Evolutionary conservation across 805 yeast species (phyloP).

Genomic region (Yarrowia divulgata): DNA sequence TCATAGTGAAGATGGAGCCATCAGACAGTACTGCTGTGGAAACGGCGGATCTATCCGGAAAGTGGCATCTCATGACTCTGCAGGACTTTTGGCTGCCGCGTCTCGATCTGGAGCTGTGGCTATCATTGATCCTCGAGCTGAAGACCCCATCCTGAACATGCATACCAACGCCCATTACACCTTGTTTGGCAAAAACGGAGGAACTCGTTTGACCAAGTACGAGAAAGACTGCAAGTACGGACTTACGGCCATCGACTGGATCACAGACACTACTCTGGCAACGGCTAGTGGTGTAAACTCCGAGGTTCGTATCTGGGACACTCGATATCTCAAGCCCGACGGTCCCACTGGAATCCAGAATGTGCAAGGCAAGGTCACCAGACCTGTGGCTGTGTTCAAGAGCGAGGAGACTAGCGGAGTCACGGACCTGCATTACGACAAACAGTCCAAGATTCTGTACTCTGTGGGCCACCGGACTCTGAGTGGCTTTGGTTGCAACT

Average conservation of each 20-base stretch:
- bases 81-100: slow-evolving; percentile 18
- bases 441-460: slow-evolving; percentile 5
- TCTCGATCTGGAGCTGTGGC: slow-evolving; percentile 16
- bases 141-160: slow-evolving; percentile 1
- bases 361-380: slow-evolving; percentile 7
- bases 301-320: slow-evolving; percentile 27
- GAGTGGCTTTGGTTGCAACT: slow-evolving; percentile 18
- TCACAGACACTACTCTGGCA: slow-evolving; percentile 15
- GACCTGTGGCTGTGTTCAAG: slow-evolving; percentile 13
- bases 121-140: slow-evolving; percentile 2
- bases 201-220: background rate
- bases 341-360: slow-evolving; percentile 9
- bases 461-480: slow-evolving; percentile 12
- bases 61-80: background rate
- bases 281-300: background rate
- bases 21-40: slow-evolving; percentile 6
- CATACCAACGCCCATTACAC: slow-evolving; percentile 25
- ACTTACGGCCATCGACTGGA: slow-evolving; percentile 27
- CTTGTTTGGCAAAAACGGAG: background rate
- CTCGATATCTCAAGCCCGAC: slow-evolving; percentile 3
- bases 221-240: slow-evolving; percentile 3
- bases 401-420: background rate
- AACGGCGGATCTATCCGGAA: slow-evolving; percentile 15
- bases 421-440: slow-evolving; percentile 13
- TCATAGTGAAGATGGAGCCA: background rate